Base-by-base conservation (phyloP, 2,329 filamentous ascomycete species). In the Pseudonectria foliicola region DNA sequence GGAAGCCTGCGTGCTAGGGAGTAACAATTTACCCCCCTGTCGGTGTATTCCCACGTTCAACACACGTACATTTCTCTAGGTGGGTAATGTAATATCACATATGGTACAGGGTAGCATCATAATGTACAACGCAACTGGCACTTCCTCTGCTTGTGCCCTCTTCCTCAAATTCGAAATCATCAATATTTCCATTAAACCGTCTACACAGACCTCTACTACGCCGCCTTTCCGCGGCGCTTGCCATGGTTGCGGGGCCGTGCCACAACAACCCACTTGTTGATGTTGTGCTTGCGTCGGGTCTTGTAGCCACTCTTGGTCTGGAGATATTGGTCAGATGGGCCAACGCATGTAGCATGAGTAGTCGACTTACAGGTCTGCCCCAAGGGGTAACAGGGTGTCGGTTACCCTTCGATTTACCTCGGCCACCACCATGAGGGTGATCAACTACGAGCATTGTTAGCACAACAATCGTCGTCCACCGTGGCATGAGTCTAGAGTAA, bases 361-460 rank as follows among this genome's bases (percentile, higher is more conserved):
- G 10, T 18, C 11, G 47, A 77, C 86, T 68, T 82, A 93, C 88
- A 57, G 87, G 90, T 58, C 80, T 82, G 60, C 93, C 92, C 92
- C 93, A 98, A 39, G 92, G 92, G 66, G 87, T 95, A 52, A 92
- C 87, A 24, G 93, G 92, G 58, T 94, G 75, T 42, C 89, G 80
- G 59, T 95, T 95, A 78, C 92, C 88, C 85, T 98, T 98, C 38
- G 88, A 95, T 70, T 98, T 98, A 70, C 92, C 92, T 73, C 93
- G 80, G 65, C 92, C 92, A 84, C 92, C 92, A 76, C 92, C 92
- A 63, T 98, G 92, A 56, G 92, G 92, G 73, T 98, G 92, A 57
- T 98, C 92, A 53, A 80, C 85, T 79, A 53, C 29, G 42, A 33
- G 21, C 29, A 13, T 15, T 31, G 38, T 54, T 31, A 52, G 37